Evolutionary conservation across 192 early-diverging fungal genomes (phyloP), one percentile per base, ranked within the genome.

Genomic region (Ambispora gerdemannii): DNA sequence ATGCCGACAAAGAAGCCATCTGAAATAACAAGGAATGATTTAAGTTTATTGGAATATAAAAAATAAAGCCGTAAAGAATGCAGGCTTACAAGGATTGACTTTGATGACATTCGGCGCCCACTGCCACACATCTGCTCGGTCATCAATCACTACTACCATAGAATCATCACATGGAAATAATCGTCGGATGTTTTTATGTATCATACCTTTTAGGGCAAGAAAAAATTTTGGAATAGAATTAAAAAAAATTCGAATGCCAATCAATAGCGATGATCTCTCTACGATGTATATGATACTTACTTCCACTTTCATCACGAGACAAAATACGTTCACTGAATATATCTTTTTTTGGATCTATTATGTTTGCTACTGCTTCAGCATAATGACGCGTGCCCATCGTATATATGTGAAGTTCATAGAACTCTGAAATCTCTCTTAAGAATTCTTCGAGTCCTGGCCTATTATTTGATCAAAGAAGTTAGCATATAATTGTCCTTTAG

Each of bases 351-450:
- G 95, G 95, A 71, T 99, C 97, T 50, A 99, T 87, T 1, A 89
- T 83, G 27, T 86, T 81, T 0, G 93, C 92, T 1, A 99, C 92
- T 0, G 90, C 88, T 32, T 90, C 83, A 31, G 97, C 97, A 77
- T 99, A 99, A 20, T 87, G 83, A 11, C 95, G 84, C 1, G 95
- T 93, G 31, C 97, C 97, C 95, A 98, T 96, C 1, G 97, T 99
- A 76, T 99, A 99, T 61, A 99, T 95, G 76, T 99, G 97, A 74
- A 98, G 80, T 78, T 99, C 97, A 72, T 92, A 99, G 6, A 89
- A 31, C 62, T 86, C 61, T 1, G 83, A 76, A 6, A 95, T 73
- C 51, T 81, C 74, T 53, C 83, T 76, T 28, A 99, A 75, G 73
- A 99, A 98, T 31, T 88, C 84, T 27, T 78, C 81, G 15, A 95